phyloP scores from a whole-genome alignment of 352 stramenopile species.

The Globisporangium abappressorium region DNA sequence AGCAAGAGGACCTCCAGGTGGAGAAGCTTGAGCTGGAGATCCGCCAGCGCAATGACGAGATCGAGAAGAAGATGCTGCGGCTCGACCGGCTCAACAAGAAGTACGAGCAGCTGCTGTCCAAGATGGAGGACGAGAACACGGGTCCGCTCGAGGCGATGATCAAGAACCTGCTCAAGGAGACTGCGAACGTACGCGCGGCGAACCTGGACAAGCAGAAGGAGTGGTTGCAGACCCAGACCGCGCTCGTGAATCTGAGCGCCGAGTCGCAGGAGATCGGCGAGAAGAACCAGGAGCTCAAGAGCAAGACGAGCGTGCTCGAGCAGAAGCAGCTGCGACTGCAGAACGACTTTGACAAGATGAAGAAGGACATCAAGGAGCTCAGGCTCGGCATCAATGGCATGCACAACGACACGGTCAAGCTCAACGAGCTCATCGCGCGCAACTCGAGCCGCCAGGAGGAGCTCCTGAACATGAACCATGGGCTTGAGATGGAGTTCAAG shows the following conservation, averaged over 20 bases:
- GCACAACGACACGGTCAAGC: slow-evolving; percentile 89
- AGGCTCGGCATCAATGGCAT: slow-evolving; percentile 64
- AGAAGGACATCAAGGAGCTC: slow-evolving; percentile 84
- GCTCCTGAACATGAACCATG: slow-evolving; percentile 85
- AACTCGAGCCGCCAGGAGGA: slow-evolving; percentile 78
- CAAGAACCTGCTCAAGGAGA: slow-evolving; percentile 91
- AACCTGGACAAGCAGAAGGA: slow-evolving; percentile 84
- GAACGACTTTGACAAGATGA: slow-evolving; percentile 75
- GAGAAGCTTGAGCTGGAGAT: slow-evolving; percentile 93
- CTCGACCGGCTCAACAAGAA: slow-evolving; percentile 94
- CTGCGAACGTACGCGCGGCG: slow-evolving; percentile 53
- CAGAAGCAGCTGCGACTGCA: slow-evolving; percentile 90
- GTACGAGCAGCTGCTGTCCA: slow-evolving; percentile 90
- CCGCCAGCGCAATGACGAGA: slow-evolving; percentile 92
- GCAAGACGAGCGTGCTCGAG: slow-evolving; percentile 85
- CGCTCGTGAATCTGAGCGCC: slow-evolving; percentile 82
- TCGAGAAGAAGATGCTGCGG: slow-evolving; percentile 95
- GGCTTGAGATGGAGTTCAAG: slow-evolving; percentile 90
- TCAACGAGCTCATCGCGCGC: slow-evolving; percentile 93
- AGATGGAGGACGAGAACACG: slow-evolving; percentile 89
- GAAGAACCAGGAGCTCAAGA: slow-evolving; percentile 88
- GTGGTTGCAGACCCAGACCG: slow-evolving; percentile 91
- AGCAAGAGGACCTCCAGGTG: slow-evolving; percentile 86
- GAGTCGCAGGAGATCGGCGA: slow-evolving; percentile 89
- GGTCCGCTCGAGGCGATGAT: slow-evolving; percentile 93